Percentiles rank a stretch among this genome's conserved stretches.
phyloP scores from a whole-genome alignment of 2,329 filamentous ascomycete genomes.

The Gaeumannomyces tritici region DNA sequence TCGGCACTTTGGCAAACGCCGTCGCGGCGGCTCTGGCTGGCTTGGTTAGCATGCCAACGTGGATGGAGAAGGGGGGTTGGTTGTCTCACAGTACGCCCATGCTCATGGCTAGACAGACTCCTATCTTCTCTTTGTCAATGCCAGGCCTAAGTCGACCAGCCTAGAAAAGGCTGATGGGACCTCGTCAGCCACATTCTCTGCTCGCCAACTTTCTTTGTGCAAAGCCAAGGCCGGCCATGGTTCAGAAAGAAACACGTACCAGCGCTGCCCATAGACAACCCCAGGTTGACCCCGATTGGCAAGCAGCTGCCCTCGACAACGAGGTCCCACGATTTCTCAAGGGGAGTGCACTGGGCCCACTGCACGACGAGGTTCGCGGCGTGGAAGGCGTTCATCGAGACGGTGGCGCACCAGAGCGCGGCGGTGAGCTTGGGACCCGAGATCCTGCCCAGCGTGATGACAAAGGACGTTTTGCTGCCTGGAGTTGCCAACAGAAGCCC shows the following conservation, averaged over 20 bases:
- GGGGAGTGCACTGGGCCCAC: constrained; percentile 18
- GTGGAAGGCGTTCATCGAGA: constrained; percentile 21
- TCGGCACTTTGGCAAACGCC: constrained; percentile 5
- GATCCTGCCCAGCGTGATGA: constrained; percentile 23
- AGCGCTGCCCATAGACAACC: background rate
- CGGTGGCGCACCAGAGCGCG: constrained; percentile 17
- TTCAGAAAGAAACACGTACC: background rate
- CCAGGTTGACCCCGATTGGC: constrained; percentile 7
- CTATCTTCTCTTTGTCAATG: background rate
- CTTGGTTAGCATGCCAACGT: too few species aligned
- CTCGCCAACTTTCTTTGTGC: background rate
- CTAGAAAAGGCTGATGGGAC: background rate
- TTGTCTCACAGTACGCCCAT: background rate
- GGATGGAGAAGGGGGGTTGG: background rate
- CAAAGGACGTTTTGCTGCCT: constrained; percentile 27
- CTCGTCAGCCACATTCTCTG: background rate
- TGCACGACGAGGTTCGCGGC: constrained; percentile 15
- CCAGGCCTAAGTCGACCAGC: background rate
- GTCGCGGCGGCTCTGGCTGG: constrained; percentile 3
- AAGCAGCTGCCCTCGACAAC: constrained; percentile 16
- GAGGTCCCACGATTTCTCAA: constrained; percentile 16
- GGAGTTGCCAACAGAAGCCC: constrained; percentile 16
- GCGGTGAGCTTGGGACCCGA: constrained; percentile 3
- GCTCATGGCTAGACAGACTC: background rate
- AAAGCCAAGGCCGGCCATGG: too few species aligned